Evolutionary conservation across 177 flowering plant genomes (phyloP), one percentile per base, ranked within the genome.

Genomic region (Vitis hybrid): DNA sequence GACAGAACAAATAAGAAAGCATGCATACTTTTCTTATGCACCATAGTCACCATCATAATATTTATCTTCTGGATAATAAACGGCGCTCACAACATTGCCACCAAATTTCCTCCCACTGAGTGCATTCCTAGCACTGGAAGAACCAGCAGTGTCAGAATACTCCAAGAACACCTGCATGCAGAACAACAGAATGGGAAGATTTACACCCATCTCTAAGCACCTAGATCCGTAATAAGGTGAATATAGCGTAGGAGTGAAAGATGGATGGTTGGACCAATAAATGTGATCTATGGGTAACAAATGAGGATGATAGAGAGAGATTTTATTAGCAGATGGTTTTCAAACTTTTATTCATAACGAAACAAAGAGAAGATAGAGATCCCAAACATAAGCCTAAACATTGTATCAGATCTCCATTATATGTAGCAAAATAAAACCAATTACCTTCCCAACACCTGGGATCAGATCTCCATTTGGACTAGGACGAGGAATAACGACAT

Each of bases 381-480:
- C 58, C 4, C 22, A 67, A 56, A 60, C 33, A 56, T 33, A 19
- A 49, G 59, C 61, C 21, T 10, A 45, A 48, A 56, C 12, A 56
- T 45, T 33, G 7, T 0, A 52, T 55, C 58, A 50, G 10, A n/a
- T 22, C 3, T 39, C 45, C 45, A 39, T 39, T 39, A 26, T 39
- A 15, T 15, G 15, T 10, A 12, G 55, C 21, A 51, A 4, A 15
- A 59, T 29, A 58, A n/a, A 72, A 13, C 8, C 11, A 56, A 51
- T 13, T 81, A 92, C 97, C 97, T 92, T 92, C 73, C 97, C 97
- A 71, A 89, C 78, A 51, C 93, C 95, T n/a, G 87, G 76, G 16
- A 26, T 19, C n/a, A 48, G 72, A 56, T 80, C 84, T 18, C 81
- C 92, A 75, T 72, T 70, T 60, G 80, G 79, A 62, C 61, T 65